Evolutionary conservation across 1,284 basidiomycete genomes (phyloP).

Genomic region (Ganoderma lucidum): DNA sequence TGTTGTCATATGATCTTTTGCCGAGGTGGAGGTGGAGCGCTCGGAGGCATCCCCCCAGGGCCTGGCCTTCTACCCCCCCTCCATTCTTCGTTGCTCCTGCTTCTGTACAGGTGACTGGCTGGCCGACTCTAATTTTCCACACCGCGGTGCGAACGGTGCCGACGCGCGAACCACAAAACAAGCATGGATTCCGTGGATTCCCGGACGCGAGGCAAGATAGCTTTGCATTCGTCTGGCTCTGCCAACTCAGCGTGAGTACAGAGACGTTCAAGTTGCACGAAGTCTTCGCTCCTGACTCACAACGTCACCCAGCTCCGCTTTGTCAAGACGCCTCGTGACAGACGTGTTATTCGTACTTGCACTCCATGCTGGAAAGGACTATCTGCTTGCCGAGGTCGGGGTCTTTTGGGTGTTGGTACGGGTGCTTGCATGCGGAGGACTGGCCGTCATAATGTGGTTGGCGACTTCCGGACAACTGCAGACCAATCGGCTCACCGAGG

Average conservation of each 20-base stretch:
- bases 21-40: not conserved
- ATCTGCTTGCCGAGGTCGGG: constrained; percentile 69
- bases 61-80: not conserved
- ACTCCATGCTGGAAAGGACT: constrained; percentile 68
- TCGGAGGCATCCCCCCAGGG: not conserved
- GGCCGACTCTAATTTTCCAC: not conserved
- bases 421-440: constrained; percentile 68
- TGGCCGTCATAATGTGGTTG: constrained; percentile 68
- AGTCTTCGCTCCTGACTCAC: not conserved
- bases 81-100: not conserved
- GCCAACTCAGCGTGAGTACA: constrained; percentile 23
- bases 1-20: not conserved
- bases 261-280: not conserved
- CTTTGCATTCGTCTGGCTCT: constrained; percentile 24
- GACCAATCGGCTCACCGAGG: constrained; percentile 66
- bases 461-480: constrained; percentile 57
- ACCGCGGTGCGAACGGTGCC: not conserved
- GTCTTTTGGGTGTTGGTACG: constrained; percentile 79
- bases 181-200: constrained; percentile 30
- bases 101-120: not conserved
- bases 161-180: not conserved
- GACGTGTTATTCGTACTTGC: constrained; percentile 70
- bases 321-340: constrained; percentile 64
- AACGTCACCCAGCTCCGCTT: constrained; percentile 44
- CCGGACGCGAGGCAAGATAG: constrained; percentile 30